Base-by-base conservation (phyloP, 805 yeast genomes). In the Yarrowia sp. region DNA sequence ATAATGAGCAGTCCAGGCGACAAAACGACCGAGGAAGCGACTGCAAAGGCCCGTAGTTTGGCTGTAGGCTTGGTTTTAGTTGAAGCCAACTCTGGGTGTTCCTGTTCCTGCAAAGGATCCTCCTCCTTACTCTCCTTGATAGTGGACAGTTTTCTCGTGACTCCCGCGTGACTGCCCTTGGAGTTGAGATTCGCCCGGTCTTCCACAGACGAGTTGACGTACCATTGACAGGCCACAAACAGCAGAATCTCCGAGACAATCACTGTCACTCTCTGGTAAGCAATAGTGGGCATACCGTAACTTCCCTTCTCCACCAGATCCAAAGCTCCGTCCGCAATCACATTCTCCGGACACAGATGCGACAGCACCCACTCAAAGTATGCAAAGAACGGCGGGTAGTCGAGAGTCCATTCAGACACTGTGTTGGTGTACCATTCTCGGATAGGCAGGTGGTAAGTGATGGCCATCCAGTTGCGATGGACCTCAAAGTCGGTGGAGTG, bases 381-480 rank as follows among this genome's bases (percentile, higher is more conserved):
- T 0, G 99, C 99, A 76, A 95, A 95, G 71, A 92, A 90, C 0
- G 99, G 99, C 10, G 99, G 99, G 76, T 93, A 95, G 75, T 95
- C 99, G 44, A 95, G 78, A 0, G 98, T 95, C 98, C 98, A 95
- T 73, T 89, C 92, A 50, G 85, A 83, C 14, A 84, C 83, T 0
- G 90, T 85, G 53, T 95, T 97, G 45, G 80, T 74, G 73, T 95
- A 95, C 99, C 99, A 95, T 64, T 88, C 74, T 14, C 77, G 76
- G 15, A 92, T 57, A 0, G 98, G 98, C 17, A 92, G 76, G 5
- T 81, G 81, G 70, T 86, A 77, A 0, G 98, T 93, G 58, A 95
- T 87, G 0, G 99, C 96, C 18, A 95, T 81, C 99, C 99, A 95
- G 73, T 95, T 95, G 66, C 99, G 80, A 75, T 95, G 99, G 28